phyloP scores from a whole-genome alignment of 139 green algal species.

The Coccomyxa sp. region DNA sequence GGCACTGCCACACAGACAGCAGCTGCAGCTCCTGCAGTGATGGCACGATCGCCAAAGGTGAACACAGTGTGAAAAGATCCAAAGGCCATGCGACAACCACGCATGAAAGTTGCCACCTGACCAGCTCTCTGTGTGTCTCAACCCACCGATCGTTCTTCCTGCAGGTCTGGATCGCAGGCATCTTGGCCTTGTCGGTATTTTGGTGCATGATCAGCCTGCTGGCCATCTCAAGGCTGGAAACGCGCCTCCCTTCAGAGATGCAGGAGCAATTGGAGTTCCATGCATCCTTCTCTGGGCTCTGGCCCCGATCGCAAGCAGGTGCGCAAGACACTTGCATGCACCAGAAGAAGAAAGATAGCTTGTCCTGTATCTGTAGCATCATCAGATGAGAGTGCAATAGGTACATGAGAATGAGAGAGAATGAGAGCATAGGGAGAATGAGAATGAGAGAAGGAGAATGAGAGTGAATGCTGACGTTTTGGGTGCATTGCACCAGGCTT shows the following conservation, averaged over 20 bases:
- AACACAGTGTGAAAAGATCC: background rate
- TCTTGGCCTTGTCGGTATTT: background rate
- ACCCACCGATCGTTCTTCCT: background rate
- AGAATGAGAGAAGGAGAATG: no score
- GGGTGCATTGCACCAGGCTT: background rate
- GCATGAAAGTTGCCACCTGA: background rate
- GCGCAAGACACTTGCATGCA: background rate
- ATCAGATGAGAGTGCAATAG: no score
- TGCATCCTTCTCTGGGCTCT: background rate
- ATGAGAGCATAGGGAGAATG: no score
- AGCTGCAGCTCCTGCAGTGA: background rate
- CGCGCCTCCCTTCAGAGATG: background rate
- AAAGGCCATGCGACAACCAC: background rate
- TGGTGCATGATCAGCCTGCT: slow-evolving; percentile 4
- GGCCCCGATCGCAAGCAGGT: background rate
- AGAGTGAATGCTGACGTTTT: no score
- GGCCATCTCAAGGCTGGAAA: background rate
- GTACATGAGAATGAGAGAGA: no score
- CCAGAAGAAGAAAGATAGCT: background rate
- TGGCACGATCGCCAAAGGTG: background rate
- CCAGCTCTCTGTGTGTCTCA: background rate
- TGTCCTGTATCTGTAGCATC: no score
- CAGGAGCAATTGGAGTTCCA: background rate
- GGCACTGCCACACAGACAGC: background rate
- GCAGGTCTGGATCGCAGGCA: background rate